Percentiles rank a stretch among this genome's conserved stretches.
These are phyloP conservation scores for Prunus dulcis DNA, from an alignment of 306 rosid species.

Conservation along the genomic window DNA sequence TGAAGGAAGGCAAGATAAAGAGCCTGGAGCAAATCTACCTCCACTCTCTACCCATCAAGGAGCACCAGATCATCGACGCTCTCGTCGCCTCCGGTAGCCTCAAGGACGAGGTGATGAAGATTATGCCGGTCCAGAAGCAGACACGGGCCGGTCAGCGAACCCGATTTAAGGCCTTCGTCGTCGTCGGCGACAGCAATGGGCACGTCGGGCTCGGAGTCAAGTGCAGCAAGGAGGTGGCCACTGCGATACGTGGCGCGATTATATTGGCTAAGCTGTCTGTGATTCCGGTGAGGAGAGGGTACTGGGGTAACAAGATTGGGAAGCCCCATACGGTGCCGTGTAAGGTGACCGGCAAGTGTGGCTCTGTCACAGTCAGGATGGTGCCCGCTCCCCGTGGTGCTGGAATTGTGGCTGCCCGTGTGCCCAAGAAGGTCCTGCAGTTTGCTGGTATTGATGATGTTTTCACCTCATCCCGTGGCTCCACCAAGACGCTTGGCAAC, in stretches of 20 bases:
- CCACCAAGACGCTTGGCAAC: slow-evolving; percentile 77
- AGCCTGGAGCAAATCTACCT: slow-evolving; percentile 63
- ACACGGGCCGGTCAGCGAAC: slow-evolving; percentile 72
- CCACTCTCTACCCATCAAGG: slow-evolving; percentile 66
- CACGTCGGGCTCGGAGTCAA: slow-evolving; percentile 75
- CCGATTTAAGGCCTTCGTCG: slow-evolving; percentile 70
- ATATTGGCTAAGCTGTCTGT: slow-evolving; percentile 67
- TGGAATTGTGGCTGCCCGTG: slow-evolving; percentile 67
- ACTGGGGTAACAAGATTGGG: slow-evolving; percentile 83
- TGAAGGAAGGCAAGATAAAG: slow-evolving; percentile 50
- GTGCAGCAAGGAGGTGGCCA: slow-evolving; percentile 80
- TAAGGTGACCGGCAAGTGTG: slow-evolving; percentile 71
- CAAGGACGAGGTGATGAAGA: slow-evolving; percentile 82
- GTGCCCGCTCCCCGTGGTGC: slow-evolving; percentile 72
- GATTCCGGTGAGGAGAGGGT: slow-evolving; percentile 65
- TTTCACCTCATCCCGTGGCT: slow-evolving; percentile 71
- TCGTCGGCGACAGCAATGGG: slow-evolving; percentile 60
- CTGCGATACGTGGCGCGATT: slow-evolving; percentile 60
- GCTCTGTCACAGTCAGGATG: slow-evolving; percentile 59
- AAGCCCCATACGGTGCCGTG: slow-evolving; percentile 76
- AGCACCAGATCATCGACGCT: slow-evolving; percentile 62
- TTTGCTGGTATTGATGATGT: slow-evolving; percentile 72
- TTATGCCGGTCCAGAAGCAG: slow-evolving; percentile 74
- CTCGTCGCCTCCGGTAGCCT: slow-evolving; percentile 55
- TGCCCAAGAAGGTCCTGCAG: slow-evolving; percentile 70